Evolutionary conservation across 345 rosid species (phyloP), one percentile per base, ranked within the genome.

Genomic region (Salix koriyanagi): DNA sequence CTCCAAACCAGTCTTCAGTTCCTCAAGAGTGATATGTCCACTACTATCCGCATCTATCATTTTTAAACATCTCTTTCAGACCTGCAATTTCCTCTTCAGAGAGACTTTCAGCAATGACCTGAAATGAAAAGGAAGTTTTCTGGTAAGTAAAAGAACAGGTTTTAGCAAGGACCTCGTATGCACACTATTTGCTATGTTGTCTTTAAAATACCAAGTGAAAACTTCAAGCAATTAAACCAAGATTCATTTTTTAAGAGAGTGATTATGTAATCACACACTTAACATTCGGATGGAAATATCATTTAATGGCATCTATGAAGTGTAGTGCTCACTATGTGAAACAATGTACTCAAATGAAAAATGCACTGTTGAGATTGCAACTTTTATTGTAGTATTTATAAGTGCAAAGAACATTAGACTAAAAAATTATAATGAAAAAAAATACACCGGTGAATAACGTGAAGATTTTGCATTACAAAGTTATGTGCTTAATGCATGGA

Each of bases 41-140:
- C 98, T 94, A 52, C 83, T 85, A 80, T 94, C 98, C 73, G 92
- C 66, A 75, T 94, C 98, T 73, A 94, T 94, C 97, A 91, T 94
- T 88, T 88, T 89, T 91, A 84, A 94, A 94, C 95, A 92, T 92
- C 85, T 92, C 91, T 76, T 87, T 94, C 58, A 94, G 79, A 37
- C 98, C 97, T 8, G 95, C 98, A 70, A 92, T 92, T 80, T 94
- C 97, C 74, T 90, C 97, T 83, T 92, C 97, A 3, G 97, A 92
- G 18, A 94, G 83, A 86, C 86, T 92, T 68, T 94, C 97, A 60
- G 97, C 97, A 79, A 94, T 94, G 42, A 92, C 91, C 98, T 94
- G 78, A 74, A n/a, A 73, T 19, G 36, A 39, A 41, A 60, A 58
- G 1, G 64, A 3, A 58, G 64, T 58, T 64, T 30, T 70, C 50